Base-by-base conservation (phyloP, 306 rosid species). In the Abrus precatorius region DNA sequence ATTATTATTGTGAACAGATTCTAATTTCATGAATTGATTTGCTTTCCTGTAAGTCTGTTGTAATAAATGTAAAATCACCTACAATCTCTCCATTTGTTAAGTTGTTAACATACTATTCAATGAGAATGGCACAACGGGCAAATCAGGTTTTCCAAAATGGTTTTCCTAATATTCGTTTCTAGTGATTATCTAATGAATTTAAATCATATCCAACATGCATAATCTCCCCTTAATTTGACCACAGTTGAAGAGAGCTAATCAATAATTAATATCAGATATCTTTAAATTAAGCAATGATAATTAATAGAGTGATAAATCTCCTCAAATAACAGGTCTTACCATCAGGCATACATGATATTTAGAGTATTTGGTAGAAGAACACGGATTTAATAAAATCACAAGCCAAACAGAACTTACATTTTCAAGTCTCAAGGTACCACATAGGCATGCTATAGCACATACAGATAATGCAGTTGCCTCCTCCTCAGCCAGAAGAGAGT, bases 361-460 rank as follows among this genome's bases (percentile, higher is more conserved):
- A 49, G 11, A 30, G 44, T 11, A 72, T 69, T 53, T 6, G 59
- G 54, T 38, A 65, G 62, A 64, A 55, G 75, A 80, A 77, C 69
- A 40, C 8, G 34, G 64, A 72, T 76, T 41, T 14, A 11, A 8
- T 14, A 59, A 83, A 72, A 45, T 14, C 14, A 59, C 28, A 65
- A 45, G 73, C 40, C 64, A 72, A 75, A 56, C 57, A 79, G 69
- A 74, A 82, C 91, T 78, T 83, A 96, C 99, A 88, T 93, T 77
- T 83, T 96, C 99, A 66, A 96, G 98, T 84, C 97, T 95, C 82
- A 96, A 88, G 79, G 97, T 89, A 77, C 99, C 98, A 86, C 99
- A 96, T 40, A 93, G 54, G 91, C 95, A 90, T 61, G 98, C 97
- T 66, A 96, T 87, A 81, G 98, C 91, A 97, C 98, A 96, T 80